Evolutionary conservation across 1,284 basidiomycete species (phyloP), one percentile per base, ranked within the genome.

Genomic region (Leucoagaricus sp.): DNA sequence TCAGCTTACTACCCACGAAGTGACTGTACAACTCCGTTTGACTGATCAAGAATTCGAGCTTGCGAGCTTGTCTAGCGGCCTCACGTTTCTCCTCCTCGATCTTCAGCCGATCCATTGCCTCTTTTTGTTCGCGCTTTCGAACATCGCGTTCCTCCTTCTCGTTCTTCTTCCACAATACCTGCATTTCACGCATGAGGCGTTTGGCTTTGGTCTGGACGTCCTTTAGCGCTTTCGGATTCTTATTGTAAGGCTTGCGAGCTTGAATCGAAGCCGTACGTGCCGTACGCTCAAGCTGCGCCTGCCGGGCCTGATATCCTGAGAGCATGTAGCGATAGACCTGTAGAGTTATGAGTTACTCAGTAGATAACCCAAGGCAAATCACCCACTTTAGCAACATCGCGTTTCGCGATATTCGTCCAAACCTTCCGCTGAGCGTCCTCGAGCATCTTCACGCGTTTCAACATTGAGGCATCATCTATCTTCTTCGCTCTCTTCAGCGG

Each of bases 11-110:
- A 38, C 97, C 96, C 58, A 99, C 94, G 80, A 99, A 99, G 78
- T 99, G 97, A 64, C 94, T 97, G 76, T 99, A 99, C 10, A 99
- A 84, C 72, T 99, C 97, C 10, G 97, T 99, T 75, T 99, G 97
- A 59, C 94, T 98, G 74, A 99, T 96, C 72, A 99, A 80, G 79
- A 99, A 99, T 76, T 99, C 98, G 57, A 99, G 85, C 75, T 99
- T 99, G 64, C 97, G 85, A 3, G 96, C 93, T 74, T 98, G 95
- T 50, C 97, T 82, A 58, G 96, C 93, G 26, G 93, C 91, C 75
- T 99, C 97, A 49, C 97, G 86, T 70, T 91, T 93, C 76, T 99
- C 97, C 72, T 99, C 97, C 72, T 99, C 97, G 41, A 94, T 79
- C 73, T 92, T 95, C 38, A 94, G 86, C 50, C 91, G 84, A 64